A percentile compares a stretch with the other conserved stretches of the same genome.
Evolutionary conservation across 495 filamentous ascomycete species (phyloP).

Genomic region (Paragyromitra xinjiangensis): DNA sequence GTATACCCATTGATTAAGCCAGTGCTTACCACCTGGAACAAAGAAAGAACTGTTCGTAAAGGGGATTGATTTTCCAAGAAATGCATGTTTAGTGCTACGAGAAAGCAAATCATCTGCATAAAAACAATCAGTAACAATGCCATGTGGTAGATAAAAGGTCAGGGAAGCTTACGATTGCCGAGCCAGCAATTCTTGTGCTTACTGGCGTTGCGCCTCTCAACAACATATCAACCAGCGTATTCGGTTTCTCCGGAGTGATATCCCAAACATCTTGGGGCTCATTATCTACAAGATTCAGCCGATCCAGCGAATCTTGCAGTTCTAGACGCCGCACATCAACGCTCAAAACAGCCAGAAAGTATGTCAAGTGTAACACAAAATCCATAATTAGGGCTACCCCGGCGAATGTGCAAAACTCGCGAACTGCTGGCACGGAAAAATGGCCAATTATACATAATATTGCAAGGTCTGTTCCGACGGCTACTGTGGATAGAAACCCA

Average conservation of each 20-base stretch:
- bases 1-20: constrained; percentile 20
- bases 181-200: constrained; percentile 58
- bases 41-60: constrained; percentile 58
- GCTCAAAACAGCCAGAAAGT: constrained; percentile 76
- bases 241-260: neutral
- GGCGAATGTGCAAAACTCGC: constrained; percentile 74
- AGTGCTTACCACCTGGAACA: constrained; percentile 58
- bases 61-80: constrained; percentile 69
- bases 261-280: constrained; percentile 15
- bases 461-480: constrained; percentile 67
- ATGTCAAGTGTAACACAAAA: constrained; percentile 74
- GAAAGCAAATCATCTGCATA: constrained; percentile 56
- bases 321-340: constrained; percentile 76
- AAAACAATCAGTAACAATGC: constrained; percentile 19
- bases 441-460: constrained; percentile 67
- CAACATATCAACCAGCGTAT: constrained; percentile 30
- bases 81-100: constrained; percentile 62
- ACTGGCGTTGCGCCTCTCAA: constrained; percentile 50
- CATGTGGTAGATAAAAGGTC: constrained; percentile 9
- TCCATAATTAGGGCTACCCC: constrained; percentile 74
- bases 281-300: constrained; percentile 56
- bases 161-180: constrained; percentile 53
- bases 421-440: constrained; percentile 69
- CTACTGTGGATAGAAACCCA: constrained; percentile 70
- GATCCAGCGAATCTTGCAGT: constrained; percentile 65